Conservation (phyloP, 805 yeast genomes). For the Zygoascus ofunaensis region DNA sequence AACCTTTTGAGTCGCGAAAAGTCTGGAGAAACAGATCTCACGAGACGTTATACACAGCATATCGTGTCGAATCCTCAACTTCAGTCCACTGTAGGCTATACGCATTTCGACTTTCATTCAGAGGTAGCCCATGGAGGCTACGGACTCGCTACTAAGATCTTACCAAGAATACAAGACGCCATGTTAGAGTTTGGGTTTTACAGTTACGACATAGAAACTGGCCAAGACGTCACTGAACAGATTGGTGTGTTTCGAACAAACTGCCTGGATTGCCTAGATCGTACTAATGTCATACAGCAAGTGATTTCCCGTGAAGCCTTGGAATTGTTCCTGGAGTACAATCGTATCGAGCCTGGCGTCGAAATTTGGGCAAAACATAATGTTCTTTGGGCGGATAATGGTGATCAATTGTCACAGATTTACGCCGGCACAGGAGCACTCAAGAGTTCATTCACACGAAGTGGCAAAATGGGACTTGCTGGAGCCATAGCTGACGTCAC, state of each 20-base stretch:
- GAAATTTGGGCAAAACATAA: conserved; percentile 70
- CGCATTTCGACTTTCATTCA: conserved; percentile 88
- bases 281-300: conserved; percentile 79
- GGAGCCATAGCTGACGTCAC: conserved; percentile 97
- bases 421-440: conserved; percentile 97
- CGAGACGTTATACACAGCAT: conserved; percentile 56
- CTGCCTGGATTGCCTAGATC: conserved; percentile 88
- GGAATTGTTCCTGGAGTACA: conserved; percentile 33
- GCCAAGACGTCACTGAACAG: conserved; percentile 61
- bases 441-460: conserved; percentile 86
- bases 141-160: conserved; percentile 64
- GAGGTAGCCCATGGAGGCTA: conserved; percentile 90
- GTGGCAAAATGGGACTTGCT: conserved; percentile 93
- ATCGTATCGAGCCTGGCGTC: conserved; percentile 36
- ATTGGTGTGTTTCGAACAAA: conserved; percentile 87
- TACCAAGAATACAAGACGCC: conserved; percentile 55
- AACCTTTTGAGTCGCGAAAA: conserved; percentile 69
- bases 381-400: conserved; percentile 95
- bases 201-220: conserved; percentile 50
- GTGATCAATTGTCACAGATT: conserved; percentile 90
- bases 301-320: conserved; percentile 68
- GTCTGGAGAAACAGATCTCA: conserved; percentile 64
- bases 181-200: conserved; percentile 76
- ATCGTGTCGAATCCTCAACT: conserved; percentile 33
- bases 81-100: conserved; percentile 38